Conservation (phyloP, 176 grass and related monocot species). For the Metroxylon sagu region DNA sequence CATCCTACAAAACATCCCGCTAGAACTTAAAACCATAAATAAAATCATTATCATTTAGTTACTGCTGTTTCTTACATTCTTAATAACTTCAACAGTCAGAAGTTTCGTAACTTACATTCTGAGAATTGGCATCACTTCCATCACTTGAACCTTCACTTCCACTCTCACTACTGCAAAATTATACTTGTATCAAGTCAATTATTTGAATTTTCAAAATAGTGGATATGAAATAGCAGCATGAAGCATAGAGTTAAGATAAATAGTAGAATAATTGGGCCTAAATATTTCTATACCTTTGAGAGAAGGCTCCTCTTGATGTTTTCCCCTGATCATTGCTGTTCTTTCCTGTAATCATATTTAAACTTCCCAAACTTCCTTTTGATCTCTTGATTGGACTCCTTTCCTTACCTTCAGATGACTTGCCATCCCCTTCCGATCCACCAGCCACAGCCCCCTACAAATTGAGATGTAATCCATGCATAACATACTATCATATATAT, state of each 20-base stretch:
- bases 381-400: constrained; percentile 73
- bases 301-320: constrained; percentile 56
- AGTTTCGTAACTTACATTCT: constrained; percentile 26
- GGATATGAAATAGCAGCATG: too few relatives aligned
- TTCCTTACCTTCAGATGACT: constrained; percentile 73
- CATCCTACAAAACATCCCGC: too few relatives aligned
- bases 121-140: constrained; percentile 43
- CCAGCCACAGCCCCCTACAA: constrained; percentile 45
- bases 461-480: not conserved
- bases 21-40: too few relatives aligned
- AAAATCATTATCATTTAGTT: not conserved
- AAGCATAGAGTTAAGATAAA: too few relatives aligned
- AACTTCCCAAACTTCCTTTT: constrained; percentile 94
- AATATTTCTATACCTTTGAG: constrained; percentile 54
- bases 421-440: constrained; percentile 53
- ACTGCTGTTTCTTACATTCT: constrained; percentile 5
- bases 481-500: too few relatives aligned
- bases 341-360: constrained; percentile 88
- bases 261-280: not conserved
- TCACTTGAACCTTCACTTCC: constrained; percentile 45
- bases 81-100: not conserved
- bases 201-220: too few relatives aligned
- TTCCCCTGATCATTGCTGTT: constrained; percentile 51
- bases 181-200: not conserved
- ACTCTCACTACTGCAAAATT: constrained; percentile 32